These are phyloP conservation scores for Penicillium griseofulvum DNA, from an alignment of 2,329 filamentous ascomycete species.

Conservation along the genomic window DNA sequence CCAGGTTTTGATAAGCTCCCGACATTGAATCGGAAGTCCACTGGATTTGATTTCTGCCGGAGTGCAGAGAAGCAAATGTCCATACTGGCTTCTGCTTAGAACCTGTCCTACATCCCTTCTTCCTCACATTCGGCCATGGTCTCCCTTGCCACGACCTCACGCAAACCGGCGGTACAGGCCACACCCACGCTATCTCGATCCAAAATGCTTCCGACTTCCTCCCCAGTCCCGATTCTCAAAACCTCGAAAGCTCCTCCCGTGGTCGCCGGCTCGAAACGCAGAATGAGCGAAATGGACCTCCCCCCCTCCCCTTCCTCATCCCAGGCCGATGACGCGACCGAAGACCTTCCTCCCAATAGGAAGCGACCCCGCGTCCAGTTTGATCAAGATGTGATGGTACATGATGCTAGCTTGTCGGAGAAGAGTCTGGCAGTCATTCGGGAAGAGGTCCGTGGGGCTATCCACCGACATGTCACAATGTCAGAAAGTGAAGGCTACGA, in stretches of 20 bases:
- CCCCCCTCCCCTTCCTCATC: slow-evolving; percentile 33
- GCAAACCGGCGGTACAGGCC: slow-evolving; percentile 27
- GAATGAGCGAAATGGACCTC: slow-evolving; percentile 36
- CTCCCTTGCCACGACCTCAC: slow-evolving; percentile 31
- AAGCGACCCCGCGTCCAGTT: slow-evolving; percentile 47
- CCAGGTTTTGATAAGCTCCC: slow-evolving; percentile 14
- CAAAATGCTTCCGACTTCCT: slow-evolving; percentile 34
- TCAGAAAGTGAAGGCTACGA: slow-evolving; percentile 58
- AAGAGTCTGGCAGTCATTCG: slow-evolving; percentile 58
- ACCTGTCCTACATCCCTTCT: neutral
- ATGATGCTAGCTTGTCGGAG: slow-evolving; percentile 38
- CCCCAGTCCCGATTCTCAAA: slow-evolving; percentile 39
- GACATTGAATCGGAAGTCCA: slow-evolving; percentile 7
- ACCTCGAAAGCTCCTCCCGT: slow-evolving; percentile 29
- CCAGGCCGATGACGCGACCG: slow-evolving; percentile 26
- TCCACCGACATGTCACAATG: slow-evolving; percentile 51
- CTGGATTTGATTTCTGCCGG: neutral
- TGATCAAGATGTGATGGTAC: slow-evolving; percentile 38
- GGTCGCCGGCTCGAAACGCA: slow-evolving; percentile 36
- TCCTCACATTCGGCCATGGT: slow-evolving; percentile 31
- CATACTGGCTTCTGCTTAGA: slow-evolving; percentile 9
- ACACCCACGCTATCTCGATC: slow-evolving; percentile 23
- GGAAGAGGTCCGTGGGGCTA: slow-evolving; percentile 60
- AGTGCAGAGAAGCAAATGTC: slow-evolving; percentile 24
- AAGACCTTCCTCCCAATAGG: slow-evolving; percentile 32